These are phyloP conservation scores for Malassezia slooffiae DNA, from an alignment of 1,284 basidiomycete species.

Conservation along the genomic window DNA sequence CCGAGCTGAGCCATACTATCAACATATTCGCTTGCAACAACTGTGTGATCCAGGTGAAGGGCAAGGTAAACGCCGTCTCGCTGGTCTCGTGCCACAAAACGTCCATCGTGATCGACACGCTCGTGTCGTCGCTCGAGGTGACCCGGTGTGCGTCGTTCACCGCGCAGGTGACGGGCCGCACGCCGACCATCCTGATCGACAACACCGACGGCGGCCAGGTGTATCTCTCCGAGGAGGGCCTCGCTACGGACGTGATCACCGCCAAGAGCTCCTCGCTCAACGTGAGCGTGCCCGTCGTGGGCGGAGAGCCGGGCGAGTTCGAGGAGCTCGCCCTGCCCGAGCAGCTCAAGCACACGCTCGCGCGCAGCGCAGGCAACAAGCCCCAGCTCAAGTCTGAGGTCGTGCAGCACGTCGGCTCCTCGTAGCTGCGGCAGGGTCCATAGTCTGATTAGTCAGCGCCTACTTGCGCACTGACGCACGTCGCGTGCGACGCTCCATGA, in stretches of 20 bases:
- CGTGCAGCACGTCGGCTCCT: constrained; percentile 37
- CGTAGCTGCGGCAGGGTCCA: background rate
- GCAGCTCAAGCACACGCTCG: constrained; percentile 78
- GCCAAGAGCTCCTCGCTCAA: constrained; percentile 93
- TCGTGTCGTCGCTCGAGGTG: constrained; percentile 76
- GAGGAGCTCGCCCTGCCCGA: constrained; percentile 85
- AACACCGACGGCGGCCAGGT: constrained; percentile 89
- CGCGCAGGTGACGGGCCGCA: constrained; percentile 76
- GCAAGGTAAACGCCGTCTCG: constrained; percentile 90
- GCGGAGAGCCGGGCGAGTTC: constrained; percentile 82
- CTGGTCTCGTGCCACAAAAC: constrained; percentile 84
- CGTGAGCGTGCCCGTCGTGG: constrained; percentile 73
- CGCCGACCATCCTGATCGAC: constrained; percentile 87
- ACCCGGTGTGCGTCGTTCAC: constrained; percentile 87
- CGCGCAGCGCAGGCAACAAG: constrained; percentile 59
- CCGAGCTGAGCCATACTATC: constrained; percentile 70
- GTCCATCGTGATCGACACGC: constrained; percentile 75
- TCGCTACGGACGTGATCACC: constrained; percentile 77
- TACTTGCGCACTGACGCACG: too few species aligned
- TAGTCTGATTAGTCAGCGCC: too few species aligned
- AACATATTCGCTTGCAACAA: constrained; percentile 88
- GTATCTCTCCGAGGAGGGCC: constrained; percentile 73
- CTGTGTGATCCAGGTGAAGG: constrained; percentile 72
- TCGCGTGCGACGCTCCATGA: constrained; percentile 4
- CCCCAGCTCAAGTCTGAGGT: constrained; percentile 34